Evolutionary conservation across 2,329 filamentous ascomycete genomes (phyloP).

Genomic region (Aspergillus carbonarius): DNA sequence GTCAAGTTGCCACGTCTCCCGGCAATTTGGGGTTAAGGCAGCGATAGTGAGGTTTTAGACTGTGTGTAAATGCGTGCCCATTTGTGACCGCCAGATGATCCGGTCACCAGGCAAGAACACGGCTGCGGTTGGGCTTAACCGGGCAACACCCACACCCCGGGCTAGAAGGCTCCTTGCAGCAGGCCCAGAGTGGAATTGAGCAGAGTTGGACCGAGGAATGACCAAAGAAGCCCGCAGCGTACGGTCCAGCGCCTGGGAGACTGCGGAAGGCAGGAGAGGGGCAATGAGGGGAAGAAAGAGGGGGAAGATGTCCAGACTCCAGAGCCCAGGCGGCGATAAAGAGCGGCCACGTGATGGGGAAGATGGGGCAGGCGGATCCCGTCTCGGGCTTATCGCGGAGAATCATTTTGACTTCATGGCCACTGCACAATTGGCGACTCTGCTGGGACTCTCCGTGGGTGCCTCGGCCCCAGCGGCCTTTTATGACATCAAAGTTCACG

Average conservation of each 20-base stretch:
- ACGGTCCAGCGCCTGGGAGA: constrained; percentile 1
- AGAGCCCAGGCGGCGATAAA: constrained; percentile 12
- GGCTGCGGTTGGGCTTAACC: constrained; percentile 1
- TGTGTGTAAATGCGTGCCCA: background rate
- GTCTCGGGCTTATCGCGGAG: background rate
- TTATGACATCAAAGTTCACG: too few species aligned
- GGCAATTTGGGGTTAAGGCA: background rate
- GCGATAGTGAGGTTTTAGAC: background rate
- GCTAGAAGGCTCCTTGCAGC: constrained; percentile 8
- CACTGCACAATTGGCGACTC: too few species aligned
- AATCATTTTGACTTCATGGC: too few species aligned
- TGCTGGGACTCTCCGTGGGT: too few species aligned
- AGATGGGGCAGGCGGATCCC: background rate
- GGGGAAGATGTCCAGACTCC: constrained; percentile 17
- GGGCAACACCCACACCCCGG: background rate
- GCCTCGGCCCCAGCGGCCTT: too few species aligned
- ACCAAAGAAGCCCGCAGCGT: constrained; percentile 7
- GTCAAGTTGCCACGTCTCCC: background rate
- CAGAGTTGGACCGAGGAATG: background rate
- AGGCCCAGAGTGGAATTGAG: background rate
- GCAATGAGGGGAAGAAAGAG: constrained; percentile 20
- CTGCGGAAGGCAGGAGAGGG: constrained; percentile 6
- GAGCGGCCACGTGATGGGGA: constrained; percentile 1
- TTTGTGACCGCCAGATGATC: constrained; percentile 5
- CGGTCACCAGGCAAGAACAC: constrained; percentile 3